Evolutionary conservation across 768 basidiomycete genomes (phyloP).

Genomic region (Daedaleopsis nitida): DNA sequence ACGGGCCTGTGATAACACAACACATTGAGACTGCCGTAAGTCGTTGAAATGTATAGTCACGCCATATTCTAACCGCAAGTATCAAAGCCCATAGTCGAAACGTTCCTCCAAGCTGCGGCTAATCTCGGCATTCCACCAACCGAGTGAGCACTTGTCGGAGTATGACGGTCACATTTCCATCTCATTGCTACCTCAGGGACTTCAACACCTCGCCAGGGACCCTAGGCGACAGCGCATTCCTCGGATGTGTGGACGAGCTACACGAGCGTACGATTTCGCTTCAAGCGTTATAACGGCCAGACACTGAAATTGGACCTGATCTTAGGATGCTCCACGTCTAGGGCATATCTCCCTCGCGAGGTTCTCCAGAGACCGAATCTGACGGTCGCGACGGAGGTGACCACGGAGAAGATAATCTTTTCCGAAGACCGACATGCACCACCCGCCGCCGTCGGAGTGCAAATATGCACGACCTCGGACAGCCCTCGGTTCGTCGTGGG

Average conservation of each 20-base stretch:
- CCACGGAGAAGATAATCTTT: constrained; percentile 54
- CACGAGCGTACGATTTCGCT: constrained; percentile 1
- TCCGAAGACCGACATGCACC: constrained; percentile 37
- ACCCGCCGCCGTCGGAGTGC: constrained; percentile 45
- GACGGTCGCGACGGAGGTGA: constrained; percentile 53
- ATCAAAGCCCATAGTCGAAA: too few species aligned
- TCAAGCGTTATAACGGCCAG: constrained; percentile 1
- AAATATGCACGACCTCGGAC: constrained; percentile 41
- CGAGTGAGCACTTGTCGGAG: background rate
- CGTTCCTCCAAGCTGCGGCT: background rate
- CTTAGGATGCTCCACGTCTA: constrained; percentile 45
- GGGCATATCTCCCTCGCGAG: constrained; percentile 60
- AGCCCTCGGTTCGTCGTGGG: constrained; percentile 40
- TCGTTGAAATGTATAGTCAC: too few species aligned
- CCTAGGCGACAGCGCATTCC: background rate
- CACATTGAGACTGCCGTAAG: too few species aligned
- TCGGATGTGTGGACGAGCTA: constrained; percentile 10
- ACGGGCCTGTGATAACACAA: too few species aligned
- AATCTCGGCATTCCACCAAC: constrained; percentile 25
- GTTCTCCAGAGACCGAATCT: constrained; percentile 65
- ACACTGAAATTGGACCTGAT: constrained; percentile 28
- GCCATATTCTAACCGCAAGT: too few species aligned
- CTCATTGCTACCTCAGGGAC: background rate
- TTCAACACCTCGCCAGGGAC: background rate
- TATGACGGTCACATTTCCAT: too few species aligned